These are phyloP conservation scores for Amanita exitialis DNA, from an alignment of 768 basidiomycete species.

Conservation along the genomic window DNA sequence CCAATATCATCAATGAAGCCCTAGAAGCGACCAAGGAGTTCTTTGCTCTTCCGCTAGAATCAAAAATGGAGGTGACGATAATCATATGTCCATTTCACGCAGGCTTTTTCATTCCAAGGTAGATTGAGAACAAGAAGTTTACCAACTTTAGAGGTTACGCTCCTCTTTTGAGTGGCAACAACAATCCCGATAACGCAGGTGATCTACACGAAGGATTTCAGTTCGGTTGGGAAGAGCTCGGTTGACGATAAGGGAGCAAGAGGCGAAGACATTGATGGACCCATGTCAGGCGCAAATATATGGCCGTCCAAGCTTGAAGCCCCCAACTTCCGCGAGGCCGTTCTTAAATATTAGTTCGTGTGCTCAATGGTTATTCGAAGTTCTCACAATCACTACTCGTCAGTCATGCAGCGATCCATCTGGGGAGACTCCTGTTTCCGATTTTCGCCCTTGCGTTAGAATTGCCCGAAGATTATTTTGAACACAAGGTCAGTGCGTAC, in stretches of 20 bases:
- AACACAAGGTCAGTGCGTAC: slow-evolving; percentile 51
- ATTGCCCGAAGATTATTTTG: slow-evolving; percentile 67
- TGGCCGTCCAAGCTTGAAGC: slow-evolving; percentile 59
- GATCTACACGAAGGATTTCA: slow-evolving; percentile 91
- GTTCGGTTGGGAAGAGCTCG: slow-evolving; percentile 61
- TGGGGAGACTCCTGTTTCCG: slow-evolving; percentile 67
- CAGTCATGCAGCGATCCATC: slow-evolving; percentile 25
- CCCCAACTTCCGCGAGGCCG: slow-evolving; percentile 48
- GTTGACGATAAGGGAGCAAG: slow-evolving; percentile 19
- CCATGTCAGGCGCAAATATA: slow-evolving; percentile 63
- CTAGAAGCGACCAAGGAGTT: slow-evolving; percentile 46
- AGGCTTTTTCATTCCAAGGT: neutral
- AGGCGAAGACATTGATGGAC: slow-evolving; percentile 21
- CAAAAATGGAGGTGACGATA: slow-evolving; percentile 52
- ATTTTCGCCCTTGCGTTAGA: slow-evolving; percentile 78
- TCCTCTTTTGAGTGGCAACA: slow-evolving; percentile 61
- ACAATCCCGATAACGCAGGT: slow-evolving; percentile 65
- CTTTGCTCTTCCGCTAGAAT: slow-evolving; percentile 52
- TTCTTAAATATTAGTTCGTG: slow-evolving; percentile 59
- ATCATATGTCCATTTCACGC: neutral
- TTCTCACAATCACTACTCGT: neutral
- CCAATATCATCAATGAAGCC: slow-evolving; percentile 32
- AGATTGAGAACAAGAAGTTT: slow-evolving; percentile 63
- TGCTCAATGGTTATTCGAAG: neutral
- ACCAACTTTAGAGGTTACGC: slow-evolving; percentile 74